Conservation (phyloP, 225 moss, liverwort and hornwort species). For the Lunularia cruciata region DNA sequence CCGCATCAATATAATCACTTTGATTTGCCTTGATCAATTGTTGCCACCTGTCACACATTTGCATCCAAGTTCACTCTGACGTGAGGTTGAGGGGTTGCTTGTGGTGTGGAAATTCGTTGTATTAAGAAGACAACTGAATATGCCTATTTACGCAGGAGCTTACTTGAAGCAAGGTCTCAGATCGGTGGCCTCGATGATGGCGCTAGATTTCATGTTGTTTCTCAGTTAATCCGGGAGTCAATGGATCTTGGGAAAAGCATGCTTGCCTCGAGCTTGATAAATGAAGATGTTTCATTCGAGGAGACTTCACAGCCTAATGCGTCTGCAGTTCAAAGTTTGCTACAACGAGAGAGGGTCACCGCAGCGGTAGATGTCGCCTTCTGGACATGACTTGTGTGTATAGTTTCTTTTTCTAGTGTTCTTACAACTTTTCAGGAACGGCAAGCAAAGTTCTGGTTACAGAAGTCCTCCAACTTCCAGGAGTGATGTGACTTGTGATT, state of each 20-base stretch:
- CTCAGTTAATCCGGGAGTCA: constrained; percentile 61
- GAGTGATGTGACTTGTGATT: too few relatives aligned
- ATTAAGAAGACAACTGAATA: too few relatives aligned
- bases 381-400: not conserved
- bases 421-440: too few relatives aligned
- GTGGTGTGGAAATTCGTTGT: too few relatives aligned
- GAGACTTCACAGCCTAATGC: constrained; percentile 42
- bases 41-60: too few relatives aligned
- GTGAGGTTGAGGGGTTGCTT: too few relatives aligned
- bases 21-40: too few relatives aligned
- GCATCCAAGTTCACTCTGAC: too few relatives aligned
- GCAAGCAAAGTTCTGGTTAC: too few relatives aligned
- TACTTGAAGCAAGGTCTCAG: constrained; percentile 67
- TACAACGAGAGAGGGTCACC: constrained; percentile 67
- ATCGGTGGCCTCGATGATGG: constrained; percentile 70
- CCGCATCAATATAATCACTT: too few relatives aligned
- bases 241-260: constrained; percentile 66
- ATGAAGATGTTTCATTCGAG: constrained; percentile 49
- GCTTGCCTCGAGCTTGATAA: constrained; percentile 60
- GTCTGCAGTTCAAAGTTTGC: constrained; percentile 66
- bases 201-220: constrained; percentile 67
- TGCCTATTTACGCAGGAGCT: constrained; percentile 45
- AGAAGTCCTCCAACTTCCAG: too few relatives aligned
- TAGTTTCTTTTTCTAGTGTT: too few relatives aligned
- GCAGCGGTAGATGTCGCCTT: constrained; percentile 51